These are phyloP conservation scores for Tylopilus sp. DNA, from an alignment of 1,284 basidiomycete genomes.

Conservation along the genomic window DNA sequence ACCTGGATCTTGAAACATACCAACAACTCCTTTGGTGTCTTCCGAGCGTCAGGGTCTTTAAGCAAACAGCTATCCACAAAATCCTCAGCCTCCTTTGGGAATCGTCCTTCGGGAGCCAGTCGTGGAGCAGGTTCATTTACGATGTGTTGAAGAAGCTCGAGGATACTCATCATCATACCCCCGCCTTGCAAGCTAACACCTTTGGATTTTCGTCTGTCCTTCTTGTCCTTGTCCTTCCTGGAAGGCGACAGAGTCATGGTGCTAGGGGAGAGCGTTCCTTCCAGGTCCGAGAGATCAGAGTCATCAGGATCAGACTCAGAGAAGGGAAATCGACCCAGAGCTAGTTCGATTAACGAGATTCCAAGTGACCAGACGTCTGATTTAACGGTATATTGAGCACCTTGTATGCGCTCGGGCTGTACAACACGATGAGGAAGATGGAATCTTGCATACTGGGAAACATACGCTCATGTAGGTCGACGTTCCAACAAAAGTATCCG, in stretches of 20 bases:
- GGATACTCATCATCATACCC: slow-evolving; percentile 92
- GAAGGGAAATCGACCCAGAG: slow-evolving; percentile 90
- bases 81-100: slow-evolving; percentile 63
- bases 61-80: slow-evolving; percentile 81
- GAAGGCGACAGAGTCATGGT: slow-evolving; percentile 35
- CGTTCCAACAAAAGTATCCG: slow-evolving; percentile 97
- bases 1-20: slow-evolving; percentile 40
- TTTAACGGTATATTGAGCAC: slow-evolving; percentile 94
- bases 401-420: slow-evolving; percentile 97
- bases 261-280: slow-evolving; percentile 61
- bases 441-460: slow-evolving; percentile 20
- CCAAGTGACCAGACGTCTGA: slow-evolving; percentile 97
- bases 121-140: slow-evolving; percentile 93
- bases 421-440: slow-evolving; percentile 9
- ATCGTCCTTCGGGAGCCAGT: slow-evolving; percentile 65
- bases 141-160: slow-evolving; percentile 95
- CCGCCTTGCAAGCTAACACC: slow-evolving; percentile 87
- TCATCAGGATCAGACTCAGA: slow-evolving; percentile 63
- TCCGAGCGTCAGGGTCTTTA: slow-evolving; percentile 75
- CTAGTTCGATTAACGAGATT: slow-evolving; percentile 91
- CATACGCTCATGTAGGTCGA: slow-evolving; percentile 98
- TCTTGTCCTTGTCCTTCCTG: slow-evolving; percentile 38
- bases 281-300: slow-evolving; percentile 64
- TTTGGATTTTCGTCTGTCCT: slow-evolving; percentile 63
- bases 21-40: slow-evolving; percentile 77